Conservation (phyloP, 331 rosid species). For the Malus hybrid region DNA sequence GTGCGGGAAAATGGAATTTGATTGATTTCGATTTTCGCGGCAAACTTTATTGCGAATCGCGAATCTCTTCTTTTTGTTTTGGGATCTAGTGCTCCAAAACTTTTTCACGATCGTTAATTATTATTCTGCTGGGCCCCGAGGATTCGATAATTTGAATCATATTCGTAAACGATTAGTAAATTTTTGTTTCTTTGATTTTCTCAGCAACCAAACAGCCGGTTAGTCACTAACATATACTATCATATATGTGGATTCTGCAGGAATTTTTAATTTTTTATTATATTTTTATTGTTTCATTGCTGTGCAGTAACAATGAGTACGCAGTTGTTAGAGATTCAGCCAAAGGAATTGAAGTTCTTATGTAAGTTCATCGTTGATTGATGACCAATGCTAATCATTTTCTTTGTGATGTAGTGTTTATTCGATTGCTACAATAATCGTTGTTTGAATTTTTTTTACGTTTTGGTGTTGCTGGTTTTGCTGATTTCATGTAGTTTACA, state of each 20-base stretch:
- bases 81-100: constrained; percentile 20
- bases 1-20: constrained; percentile 3
- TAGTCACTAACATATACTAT: background rate
- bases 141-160: background rate
- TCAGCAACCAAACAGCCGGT: constrained; percentile 5
- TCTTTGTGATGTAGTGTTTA: background rate
- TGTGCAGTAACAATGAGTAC: constrained; percentile 39
- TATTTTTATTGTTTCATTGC: background rate
- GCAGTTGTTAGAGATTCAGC: constrained; percentile 63
- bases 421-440: background rate
- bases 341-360: constrained; percentile 62
- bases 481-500: background rate
- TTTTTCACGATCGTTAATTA: background rate
- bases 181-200: constrained; percentile 13
- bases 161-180: background rate
- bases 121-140: constrained; percentile 13
- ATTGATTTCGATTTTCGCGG: background rate
- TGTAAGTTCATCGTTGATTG: constrained; percentile 40
- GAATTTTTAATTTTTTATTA: background rate
- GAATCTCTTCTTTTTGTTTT: constrained; percentile 6
- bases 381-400: background rate
- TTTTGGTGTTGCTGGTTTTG: background rate
- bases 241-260: background rate
- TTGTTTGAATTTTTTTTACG: background rate
- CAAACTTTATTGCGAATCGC: background rate